Evolutionary conservation across 768 basidiomycete genomes (phyloP), one percentile per base, ranked within the genome.

Genomic region (Xerocomellus amylosporus): DNA sequence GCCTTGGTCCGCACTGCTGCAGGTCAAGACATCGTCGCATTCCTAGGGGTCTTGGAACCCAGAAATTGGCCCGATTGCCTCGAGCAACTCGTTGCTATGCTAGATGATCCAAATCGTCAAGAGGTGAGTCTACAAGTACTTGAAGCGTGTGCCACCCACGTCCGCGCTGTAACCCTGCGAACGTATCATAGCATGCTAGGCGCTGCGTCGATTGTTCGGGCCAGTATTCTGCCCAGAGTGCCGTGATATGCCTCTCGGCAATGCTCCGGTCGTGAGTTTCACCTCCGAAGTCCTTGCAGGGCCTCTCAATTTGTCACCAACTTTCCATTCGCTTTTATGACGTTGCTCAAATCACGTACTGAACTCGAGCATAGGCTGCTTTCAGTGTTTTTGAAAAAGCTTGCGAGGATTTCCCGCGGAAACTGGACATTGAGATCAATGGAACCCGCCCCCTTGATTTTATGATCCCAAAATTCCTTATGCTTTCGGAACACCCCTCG

Each of bases 61-160:
- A 87, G 79, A 67, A 92, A 88, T 66, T 99, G 97, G 97, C 90
- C 95, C 44, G 93, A 98, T 73, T 97, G 93, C 64, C 77, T 99
- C 44, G 84, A 87, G 67, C 83, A 90, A 60, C 81, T 99, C 30
- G 85, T 97, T 43, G 79, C 81, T 63, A 80, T 88, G 60, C 77
- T 96, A 55, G 91, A 94, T 72, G 86, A 93, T 78, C 69, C 77
- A 31, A 83, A 86, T 59, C 80, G 82, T 60, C 93, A 94, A 73
- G 94, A 96, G 85, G 96, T 97, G 74, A 74, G 83, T 55, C n/a
- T 4, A 30, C 45, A n/a, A 20, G 6, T 38, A 12, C 41, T 53
- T 41, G 38, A 38, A 42, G 20, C 19, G n/a, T 31, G 26, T 43
- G 43, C 43, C 26, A 26, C 46, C 33, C 26, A 17, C 41, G 19